These are phyloP conservation scores for Solanum lignicaule DNA, from an alignment of 257 asterid genomes.

Conservation along the genomic window DNA sequence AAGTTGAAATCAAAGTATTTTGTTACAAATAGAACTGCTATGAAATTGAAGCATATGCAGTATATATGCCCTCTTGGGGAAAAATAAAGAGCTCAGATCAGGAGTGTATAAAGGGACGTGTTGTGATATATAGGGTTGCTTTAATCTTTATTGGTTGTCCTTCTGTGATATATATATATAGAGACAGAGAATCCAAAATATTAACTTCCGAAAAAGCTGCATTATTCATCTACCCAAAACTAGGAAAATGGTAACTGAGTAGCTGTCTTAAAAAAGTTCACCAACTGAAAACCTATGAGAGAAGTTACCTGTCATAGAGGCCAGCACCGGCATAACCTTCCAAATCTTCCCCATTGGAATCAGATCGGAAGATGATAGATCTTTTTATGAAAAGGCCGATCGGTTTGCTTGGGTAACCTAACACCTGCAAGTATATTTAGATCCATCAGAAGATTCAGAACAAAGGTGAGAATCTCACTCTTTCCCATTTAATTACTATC, in stretches of 20 bases:
- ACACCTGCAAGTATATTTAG: constrained; percentile 40
- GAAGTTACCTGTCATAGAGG: constrained; percentile 81
- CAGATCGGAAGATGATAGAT: constrained; percentile 93
- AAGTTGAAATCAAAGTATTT: not conserved
- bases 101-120: not conserved
- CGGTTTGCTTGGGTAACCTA: constrained; percentile 99
- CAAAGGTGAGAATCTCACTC: not conserved
- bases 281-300: not conserved
- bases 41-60: not conserved
- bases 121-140: not conserved
- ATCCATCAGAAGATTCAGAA: not conserved
- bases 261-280: not conserved
- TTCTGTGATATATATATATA: not conserved
- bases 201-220: not conserved
- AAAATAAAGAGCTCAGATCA: not conserved
- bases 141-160: not conserved
- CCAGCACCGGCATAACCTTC: constrained; percentile 99
- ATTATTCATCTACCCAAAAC: not conserved
- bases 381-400: constrained; percentile 74
- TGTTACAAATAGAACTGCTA: not conserved
- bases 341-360: constrained; percentile 97
- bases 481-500: not conserved
- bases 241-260: not conserved
- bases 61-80: not conserved
- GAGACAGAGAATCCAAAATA: not conserved